Evolutionary conservation across 305 asterid genomes (phyloP), one percentile per base, ranked within the genome.

Genomic region (Fraxinus ornus): DNA sequence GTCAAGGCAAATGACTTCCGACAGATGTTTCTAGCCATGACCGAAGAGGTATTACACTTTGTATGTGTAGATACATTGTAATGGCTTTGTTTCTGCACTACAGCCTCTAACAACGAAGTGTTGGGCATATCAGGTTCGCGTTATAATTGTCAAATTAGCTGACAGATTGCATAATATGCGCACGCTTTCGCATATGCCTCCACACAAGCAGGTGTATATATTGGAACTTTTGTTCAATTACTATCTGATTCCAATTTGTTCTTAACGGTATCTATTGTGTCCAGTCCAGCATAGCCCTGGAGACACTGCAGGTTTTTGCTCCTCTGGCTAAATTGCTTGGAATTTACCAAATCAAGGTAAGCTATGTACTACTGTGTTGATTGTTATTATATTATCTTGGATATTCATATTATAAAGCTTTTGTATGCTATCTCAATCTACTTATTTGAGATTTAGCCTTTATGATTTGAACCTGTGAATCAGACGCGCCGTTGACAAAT

Each of bases 1-100:
- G 98, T 95, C 81, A 94, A 95, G 88, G 98, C 98, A 74, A 97
- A 95, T 84, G 98, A 95, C 83, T 97, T 95, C 82, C 90, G 94
- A 55, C 98, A 95, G 91, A 95, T 95, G 98, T 95, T 95, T 88
- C 90, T 95, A 75, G 97, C 98, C 79, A 95, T 95, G 98, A 94
- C 98, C 13, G 97, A 94, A 89, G 98, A 95, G 97, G 98, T 93
- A 70, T 81, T 73, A 13, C 57, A 17, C 19, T 28, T 41, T 37
- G 68, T 35, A 26, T 52, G 60, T 78, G 15, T 74, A 60, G 47
- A 30, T 39, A 24, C 28, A 36, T 77, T 39, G 47, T 78, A 64
- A 19, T 80, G 70, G 7, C 77, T 78, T 52, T 78, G 39, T 78
- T 39, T 60, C 66, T 82, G 70, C 82, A 24, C 79, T 66, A 60